A percentile compares a stretch with the other conserved stretches of the same genome.
Evolutionary conservation across 805 yeast genomes (phyloP).

Genomic region (Danielozyma ontarioensis): DNA sequence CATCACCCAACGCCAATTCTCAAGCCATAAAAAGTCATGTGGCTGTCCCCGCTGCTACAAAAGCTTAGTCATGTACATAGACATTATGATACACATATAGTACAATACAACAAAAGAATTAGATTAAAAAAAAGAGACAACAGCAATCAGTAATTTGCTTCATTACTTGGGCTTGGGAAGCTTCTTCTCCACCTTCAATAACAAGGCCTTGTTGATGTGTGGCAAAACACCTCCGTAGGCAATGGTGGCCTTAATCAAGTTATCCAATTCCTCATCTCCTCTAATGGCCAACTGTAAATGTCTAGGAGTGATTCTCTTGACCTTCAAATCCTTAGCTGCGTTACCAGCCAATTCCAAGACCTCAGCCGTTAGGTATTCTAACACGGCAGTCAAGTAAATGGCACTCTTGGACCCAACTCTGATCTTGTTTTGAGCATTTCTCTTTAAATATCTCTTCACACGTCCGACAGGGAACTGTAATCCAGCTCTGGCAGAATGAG

Average conservation of each 20-base stretch:
- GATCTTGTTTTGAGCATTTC: conserved; percentile 75
- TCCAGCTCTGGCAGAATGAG: conserved; percentile 93
- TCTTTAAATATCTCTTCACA: conserved; percentile 85
- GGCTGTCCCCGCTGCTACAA: background rate
- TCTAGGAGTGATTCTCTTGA: conserved; percentile 28
- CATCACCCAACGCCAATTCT: no score
- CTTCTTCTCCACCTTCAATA: conserved; percentile 4
- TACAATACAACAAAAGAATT: no score
- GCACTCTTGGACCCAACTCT: conserved; percentile 88
- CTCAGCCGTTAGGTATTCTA: conserved; percentile 27
- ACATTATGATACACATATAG: background rate
- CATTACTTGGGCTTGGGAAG: background rate
- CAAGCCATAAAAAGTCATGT: background rate
- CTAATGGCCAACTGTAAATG: conserved; percentile 29
- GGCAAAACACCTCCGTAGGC: conserved; percentile 32
- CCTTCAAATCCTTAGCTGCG: conserved; percentile 29
- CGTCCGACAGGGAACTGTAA: conserved; percentile 98
- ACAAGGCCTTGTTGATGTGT: conserved; percentile 28
- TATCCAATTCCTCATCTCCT: conserved; percentile 28
- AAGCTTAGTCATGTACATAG: background rate
- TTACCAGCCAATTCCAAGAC: conserved; percentile 29
- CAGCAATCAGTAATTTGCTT: background rate
- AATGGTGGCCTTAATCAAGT: conserved; percentile 28
- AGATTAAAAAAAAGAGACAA: no score
- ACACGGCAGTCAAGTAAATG: conserved; percentile 34